Conservation (phyloP, 805 yeast species). For the Starmerella cellae region DNA sequence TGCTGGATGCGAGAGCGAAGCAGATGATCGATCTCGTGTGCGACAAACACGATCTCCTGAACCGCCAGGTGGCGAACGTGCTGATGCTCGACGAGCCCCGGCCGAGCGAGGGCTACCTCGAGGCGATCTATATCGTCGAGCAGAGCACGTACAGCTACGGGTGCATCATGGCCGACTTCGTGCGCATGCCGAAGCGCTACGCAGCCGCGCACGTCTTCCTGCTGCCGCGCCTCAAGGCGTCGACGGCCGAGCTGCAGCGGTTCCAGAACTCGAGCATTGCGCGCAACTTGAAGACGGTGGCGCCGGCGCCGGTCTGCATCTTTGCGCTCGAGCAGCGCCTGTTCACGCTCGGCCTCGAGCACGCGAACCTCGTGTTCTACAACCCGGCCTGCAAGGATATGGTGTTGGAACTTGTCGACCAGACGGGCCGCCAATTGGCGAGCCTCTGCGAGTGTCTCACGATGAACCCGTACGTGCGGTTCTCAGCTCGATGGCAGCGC, state of each 20-base stretch:
- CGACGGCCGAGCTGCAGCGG: slow-evolving; percentile 18
- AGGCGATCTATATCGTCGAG: slow-evolving; percentile 68
- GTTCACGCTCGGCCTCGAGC: slow-evolving; percentile 50
- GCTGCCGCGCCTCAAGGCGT: slow-evolving; percentile 38
- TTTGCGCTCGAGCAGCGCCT: slow-evolving; percentile 58
- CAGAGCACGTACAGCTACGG: slow-evolving; percentile 55
- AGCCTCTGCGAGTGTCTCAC: slow-evolving; percentile 66
- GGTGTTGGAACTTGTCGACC: slow-evolving; percentile 34
- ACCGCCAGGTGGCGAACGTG: slow-evolving; percentile 35
- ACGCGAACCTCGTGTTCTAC: slow-evolving; percentile 58
- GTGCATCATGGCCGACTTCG: slow-evolving; percentile 66
- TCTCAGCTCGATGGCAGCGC: slow-evolving; percentile 30
- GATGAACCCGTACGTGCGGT: slow-evolving; percentile 78
- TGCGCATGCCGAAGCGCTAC: slow-evolving; percentile 55
- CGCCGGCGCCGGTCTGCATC: slow-evolving; percentile 37
- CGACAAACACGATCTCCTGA: slow-evolving; percentile 32
- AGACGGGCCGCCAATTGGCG: slow-evolving; percentile 52
- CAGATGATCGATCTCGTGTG: slow-evolving; percentile 21
- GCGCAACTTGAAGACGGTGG: slow-evolving; percentile 23
- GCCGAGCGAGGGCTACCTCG: slow-evolving; percentile 48
- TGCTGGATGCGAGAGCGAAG: slow-evolving; percentile 23
- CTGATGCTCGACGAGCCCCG: slow-evolving; percentile 52
- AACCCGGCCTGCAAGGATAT: slow-evolving; percentile 40
- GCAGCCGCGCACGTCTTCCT: slow-evolving; percentile 60
- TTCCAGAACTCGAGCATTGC: slow-evolving; percentile 23